Percentiles rank a stretch among this genome's conserved stretches.
phyloP scores from a whole-genome alignment of 2,329 filamentous ascomycete genomes.

The Xylariaceae sp. region DNA sequence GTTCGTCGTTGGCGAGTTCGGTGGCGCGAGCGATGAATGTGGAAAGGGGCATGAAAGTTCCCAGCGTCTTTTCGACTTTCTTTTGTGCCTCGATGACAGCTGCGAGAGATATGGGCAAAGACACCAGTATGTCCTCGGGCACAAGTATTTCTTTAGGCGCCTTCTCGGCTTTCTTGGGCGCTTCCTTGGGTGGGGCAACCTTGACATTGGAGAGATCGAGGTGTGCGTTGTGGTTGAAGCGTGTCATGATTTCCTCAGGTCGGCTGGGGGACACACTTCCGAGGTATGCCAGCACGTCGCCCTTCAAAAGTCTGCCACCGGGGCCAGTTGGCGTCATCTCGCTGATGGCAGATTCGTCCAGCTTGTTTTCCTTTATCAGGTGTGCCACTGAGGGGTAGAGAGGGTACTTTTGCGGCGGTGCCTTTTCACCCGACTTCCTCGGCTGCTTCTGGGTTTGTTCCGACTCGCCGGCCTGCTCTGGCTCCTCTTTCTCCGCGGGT shows the following conservation, averaged over 20 bases:
- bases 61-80: constrained; percentile 72
- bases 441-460: constrained; percentile 31
- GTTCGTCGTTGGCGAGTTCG: constrained; percentile 80
- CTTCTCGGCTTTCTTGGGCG: constrained; percentile 32
- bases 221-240: constrained; percentile 71
- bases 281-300: constrained; percentile 87
- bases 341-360: constrained; percentile 70
- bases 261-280: constrained; percentile 71
- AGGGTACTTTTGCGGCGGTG: constrained; percentile 64
- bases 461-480: constrained; percentile 28
- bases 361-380: constrained; percentile 72
- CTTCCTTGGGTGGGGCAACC: constrained; percentile 54
- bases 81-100: constrained; percentile 78
- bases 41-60: constrained; percentile 76
- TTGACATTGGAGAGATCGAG: constrained; percentile 97
- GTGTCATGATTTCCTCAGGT: constrained; percentile 65
- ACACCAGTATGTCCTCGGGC: constrained; percentile 53
- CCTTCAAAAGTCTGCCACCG: constrained; percentile 84
- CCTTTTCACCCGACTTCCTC: constrained; percentile 42
- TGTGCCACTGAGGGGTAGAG: constrained; percentile 80
- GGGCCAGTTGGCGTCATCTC: constrained; percentile 87
- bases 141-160: constrained; percentile 39
- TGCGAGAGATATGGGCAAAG: constrained; percentile 72
- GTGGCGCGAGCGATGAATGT: constrained; percentile 83
- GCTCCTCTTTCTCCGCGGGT: constrained; percentile 20